Percentiles rank a stretch among this genome's conserved stretches.
Conservation (phyloP, 441 rosid species). For the Viola pubescens region DNA sequence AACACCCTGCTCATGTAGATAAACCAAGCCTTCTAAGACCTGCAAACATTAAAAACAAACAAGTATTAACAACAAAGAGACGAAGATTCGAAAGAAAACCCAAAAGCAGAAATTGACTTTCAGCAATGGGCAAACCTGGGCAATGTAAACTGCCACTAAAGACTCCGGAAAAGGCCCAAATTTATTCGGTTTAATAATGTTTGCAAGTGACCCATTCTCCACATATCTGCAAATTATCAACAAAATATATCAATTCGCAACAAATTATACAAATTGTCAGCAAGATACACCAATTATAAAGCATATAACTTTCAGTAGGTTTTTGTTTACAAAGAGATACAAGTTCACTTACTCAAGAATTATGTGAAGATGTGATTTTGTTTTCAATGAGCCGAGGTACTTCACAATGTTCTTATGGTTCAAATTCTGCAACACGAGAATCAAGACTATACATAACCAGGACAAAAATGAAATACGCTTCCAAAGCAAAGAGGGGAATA, state of each 20-base stretch:
- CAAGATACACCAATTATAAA: too few relatives aligned
- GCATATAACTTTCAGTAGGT: too few relatives aligned
- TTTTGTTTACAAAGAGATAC: conserved; percentile 4
- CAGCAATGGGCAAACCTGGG: conserved; percentile 59
- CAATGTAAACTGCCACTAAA: conserved; percentile 91
- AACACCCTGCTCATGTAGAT: conserved; percentile 98
- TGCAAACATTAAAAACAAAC: conserved; percentile 23
- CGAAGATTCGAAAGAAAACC: conserved; percentile 13
- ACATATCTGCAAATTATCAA: conserved; percentile 56
- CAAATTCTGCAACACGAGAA: conserved; percentile 56
- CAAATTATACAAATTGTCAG: too few relatives aligned
- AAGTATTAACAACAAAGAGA: conserved; percentile 15
- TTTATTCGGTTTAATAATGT: conserved; percentile 96
- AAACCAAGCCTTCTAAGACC: conserved; percentile 99
- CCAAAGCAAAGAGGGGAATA: not conserved
- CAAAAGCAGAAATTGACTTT: conserved; percentile 13
- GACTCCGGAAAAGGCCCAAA: conserved; percentile 99
- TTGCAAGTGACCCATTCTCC: conserved; percentile 99
- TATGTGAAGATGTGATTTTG: conserved; percentile 94
- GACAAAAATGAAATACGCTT: conserved; percentile 3
- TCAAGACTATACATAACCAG: not conserved
- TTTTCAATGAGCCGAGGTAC: conserved; percentile 93
- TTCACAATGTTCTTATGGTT: conserved; percentile 98
- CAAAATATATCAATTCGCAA: conserved; percentile 12
- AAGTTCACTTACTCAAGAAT: conserved; percentile 80